Evolutionary conservation across 176 grass and related monocot genomes (phyloP).

Genomic region (Bolboschoenus planiculmis): DNA sequence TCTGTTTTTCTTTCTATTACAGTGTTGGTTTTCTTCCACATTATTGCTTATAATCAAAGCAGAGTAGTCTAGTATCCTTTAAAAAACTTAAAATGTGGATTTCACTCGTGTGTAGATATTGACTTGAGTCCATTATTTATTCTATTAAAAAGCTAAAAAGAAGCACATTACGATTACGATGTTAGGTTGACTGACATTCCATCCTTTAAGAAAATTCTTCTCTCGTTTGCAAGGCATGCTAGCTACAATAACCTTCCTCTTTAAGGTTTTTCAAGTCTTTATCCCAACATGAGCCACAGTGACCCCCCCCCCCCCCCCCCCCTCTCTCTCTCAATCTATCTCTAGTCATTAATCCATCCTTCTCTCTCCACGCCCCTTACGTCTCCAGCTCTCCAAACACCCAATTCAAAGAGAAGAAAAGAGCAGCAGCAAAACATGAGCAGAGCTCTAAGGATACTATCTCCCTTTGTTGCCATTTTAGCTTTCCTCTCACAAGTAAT

Average conservation of each 20-base stretch:
- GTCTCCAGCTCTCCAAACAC: neutral
- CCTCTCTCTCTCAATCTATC: neutral
- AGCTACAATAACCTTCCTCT: constrained; percentile 47
- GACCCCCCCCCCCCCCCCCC: neutral
- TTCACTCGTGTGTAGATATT: constrained; percentile 16
- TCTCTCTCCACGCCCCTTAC: neutral
- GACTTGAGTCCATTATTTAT: constrained; percentile 26
- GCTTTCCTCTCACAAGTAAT: constrained; percentile 24
- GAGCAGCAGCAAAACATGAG: neutral
- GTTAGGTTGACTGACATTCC: constrained; percentile 35
- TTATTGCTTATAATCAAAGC: neutral
- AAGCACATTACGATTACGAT: constrained; percentile 17
- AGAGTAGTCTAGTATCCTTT: neutral
- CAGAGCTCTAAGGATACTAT: constrained; percentile 23
- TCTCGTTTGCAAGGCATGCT: constrained; percentile 75
- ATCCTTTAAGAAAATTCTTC: constrained; percentile 55
- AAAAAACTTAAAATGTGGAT: neutral
- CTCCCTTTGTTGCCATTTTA: constrained; percentile 24
- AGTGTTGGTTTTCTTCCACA: neutral
- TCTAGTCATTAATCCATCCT: neutral
- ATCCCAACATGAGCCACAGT: constrained; percentile 19
- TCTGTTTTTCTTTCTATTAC: neutral
- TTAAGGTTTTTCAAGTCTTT: constrained; percentile 25
- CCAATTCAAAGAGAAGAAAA: neutral
- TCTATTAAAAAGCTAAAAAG: neutral